phyloP scores from a whole-genome alignment of 164 flowering plant species.

The Vitis riparia region DNA sequence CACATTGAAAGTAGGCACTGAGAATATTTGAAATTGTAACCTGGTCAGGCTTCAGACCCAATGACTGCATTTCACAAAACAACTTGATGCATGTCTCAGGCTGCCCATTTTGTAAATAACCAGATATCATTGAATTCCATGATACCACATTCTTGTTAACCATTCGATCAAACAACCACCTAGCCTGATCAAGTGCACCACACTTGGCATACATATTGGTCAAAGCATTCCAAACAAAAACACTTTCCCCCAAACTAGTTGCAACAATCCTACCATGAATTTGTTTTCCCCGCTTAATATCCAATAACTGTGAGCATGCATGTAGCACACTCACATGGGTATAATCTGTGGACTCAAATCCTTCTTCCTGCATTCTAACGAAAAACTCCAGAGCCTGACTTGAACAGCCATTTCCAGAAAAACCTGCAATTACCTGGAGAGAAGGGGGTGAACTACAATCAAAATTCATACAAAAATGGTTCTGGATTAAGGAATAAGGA shows the following conservation, averaged over 20 bases:
- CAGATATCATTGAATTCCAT: conserved; percentile 44
- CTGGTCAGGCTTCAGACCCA: conserved; percentile 43
- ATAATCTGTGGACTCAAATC: conserved; percentile 35
- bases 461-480: no score
- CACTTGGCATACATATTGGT: conserved; percentile 63
- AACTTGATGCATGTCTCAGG: conserved; percentile 41
- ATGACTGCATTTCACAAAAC: conserved; percentile 36
- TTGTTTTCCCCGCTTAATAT: conserved; percentile 48
- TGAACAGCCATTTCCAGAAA: conserved; percentile 27
- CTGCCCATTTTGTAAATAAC: conserved; percentile 39
- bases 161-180: conserved; percentile 46
- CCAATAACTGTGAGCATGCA: conserved; percentile 42
- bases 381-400: conserved; percentile 31
- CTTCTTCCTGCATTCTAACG: conserved; percentile 37
- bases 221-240: conserved; percentile 49
- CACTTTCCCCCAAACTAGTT: conserved; percentile 27
- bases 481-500: no score
- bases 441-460: no score
- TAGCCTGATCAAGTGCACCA: conserved; percentile 42
- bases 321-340: conserved; percentile 44
- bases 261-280: conserved; percentile 46
- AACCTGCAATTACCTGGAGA: conserved; percentile 12
- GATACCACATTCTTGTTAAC: conserved; percentile 34
- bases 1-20: conserved; percentile 36
- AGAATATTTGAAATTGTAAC: conserved; percentile 51